Percentiles rank a stretch among this genome's conserved stretches.
Conservation (phyloP, 306 rosid genomes). For the Oemleria cerasiformis region DNA sequence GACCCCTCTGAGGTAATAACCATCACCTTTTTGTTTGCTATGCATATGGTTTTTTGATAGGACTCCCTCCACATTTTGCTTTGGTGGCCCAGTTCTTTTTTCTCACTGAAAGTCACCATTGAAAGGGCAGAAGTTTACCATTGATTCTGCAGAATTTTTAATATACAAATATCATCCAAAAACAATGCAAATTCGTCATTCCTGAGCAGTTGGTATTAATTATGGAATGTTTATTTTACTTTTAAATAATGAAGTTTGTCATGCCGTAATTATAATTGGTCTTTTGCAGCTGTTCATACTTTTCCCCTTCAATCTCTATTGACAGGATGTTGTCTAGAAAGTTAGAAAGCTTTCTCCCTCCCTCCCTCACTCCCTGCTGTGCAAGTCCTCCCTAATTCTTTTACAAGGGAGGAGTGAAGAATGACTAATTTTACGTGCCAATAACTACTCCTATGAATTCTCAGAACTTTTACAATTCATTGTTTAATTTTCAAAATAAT, state of each 20-base stretch:
- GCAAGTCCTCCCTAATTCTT: too few relatives aligned
- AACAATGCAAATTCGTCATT: not conserved
- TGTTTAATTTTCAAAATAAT: not conserved
- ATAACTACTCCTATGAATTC: not conserved
- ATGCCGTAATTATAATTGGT: not conserved
- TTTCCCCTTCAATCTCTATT: not conserved
- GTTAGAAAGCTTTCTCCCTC: not conserved
- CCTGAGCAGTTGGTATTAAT: not conserved
- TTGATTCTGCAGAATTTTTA: slow-evolving; percentile 8
- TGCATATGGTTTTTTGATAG: not conserved
- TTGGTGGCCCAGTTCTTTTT: slow-evolving; percentile 8
- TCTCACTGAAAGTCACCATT: too few relatives aligned
- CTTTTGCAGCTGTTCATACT: not conserved
- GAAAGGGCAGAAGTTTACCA: slow-evolving; percentile 2
- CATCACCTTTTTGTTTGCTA: slow-evolving; percentile 18
- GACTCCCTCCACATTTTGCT: not conserved
- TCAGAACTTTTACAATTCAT: not conserved
- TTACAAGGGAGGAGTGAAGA: too few relatives aligned
- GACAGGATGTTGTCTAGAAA: not conserved
- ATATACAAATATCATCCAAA: slow-evolving; percentile 4
- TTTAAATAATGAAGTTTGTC: not conserved
- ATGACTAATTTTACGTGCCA: too few relatives aligned
- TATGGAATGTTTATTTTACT: not conserved
- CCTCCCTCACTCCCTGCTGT: too few relatives aligned
- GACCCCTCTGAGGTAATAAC: slow-evolving; percentile 70